Conservation (phyloP, 208 protist species). For the Leishmania mexicana region DNA sequence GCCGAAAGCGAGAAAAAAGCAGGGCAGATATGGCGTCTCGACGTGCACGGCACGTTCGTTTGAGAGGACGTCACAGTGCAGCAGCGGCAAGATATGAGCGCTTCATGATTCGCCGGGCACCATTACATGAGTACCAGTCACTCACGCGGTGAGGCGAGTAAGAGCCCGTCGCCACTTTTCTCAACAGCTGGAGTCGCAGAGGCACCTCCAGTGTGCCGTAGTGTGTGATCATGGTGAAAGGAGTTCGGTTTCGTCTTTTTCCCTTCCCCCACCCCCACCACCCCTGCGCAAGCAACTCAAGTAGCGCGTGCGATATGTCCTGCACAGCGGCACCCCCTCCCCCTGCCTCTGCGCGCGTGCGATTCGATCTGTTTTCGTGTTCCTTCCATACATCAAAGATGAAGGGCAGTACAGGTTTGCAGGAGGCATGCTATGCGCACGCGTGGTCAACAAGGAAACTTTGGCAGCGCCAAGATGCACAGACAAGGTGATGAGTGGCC, state of each 20-base stretch:
- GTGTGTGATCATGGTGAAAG: too few relatives aligned
- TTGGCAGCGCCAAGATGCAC: neutral
- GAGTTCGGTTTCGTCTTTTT: neutral
- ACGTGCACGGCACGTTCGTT: neutral
- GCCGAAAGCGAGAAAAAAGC: neutral
- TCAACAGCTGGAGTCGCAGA: neutral
- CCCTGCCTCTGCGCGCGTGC: neutral
- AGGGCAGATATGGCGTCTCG: neutral
- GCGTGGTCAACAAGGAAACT: neutral
- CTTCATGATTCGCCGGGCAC: neutral
- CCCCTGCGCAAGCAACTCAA: neutral
- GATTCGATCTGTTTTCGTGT: neutral
- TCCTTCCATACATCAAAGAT: neutral
- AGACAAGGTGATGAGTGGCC: neutral
- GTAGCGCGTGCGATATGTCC: neutral
- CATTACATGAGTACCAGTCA: neutral
- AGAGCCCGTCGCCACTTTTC: neutral
- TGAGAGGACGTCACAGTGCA: neutral
- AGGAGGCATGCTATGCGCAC: neutral
- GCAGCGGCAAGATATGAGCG: neutral
- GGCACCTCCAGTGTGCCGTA: neutral
- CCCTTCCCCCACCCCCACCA: too few relatives aligned
- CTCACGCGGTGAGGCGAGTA: neutral
- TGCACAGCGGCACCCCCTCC: neutral
- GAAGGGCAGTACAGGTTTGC: neutral